Base-by-base conservation (phyloP, 805 yeast species). In the Kazachstania africana region DNA sequence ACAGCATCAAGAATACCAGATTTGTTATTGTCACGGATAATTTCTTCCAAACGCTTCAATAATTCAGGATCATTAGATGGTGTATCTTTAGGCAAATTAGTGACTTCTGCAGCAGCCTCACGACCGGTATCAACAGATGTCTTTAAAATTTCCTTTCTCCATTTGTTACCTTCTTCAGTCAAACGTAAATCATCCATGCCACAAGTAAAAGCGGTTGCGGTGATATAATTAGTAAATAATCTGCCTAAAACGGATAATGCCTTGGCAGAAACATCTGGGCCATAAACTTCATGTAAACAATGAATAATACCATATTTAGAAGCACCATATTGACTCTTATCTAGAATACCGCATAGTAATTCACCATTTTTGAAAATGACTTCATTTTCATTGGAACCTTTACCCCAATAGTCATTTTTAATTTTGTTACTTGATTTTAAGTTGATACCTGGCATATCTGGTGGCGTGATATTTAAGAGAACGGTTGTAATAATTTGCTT, bases 121-220 rank as follows among this genome's bases (percentile, higher is more conserved):
- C 88, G 71, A 51, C 98, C 99, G 36, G 75, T 77, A 47, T 80
- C 93, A 32, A 69, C 70, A 16, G 93, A 75, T 37, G 75, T 75
- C 43, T 72, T 63, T 55, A 93, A 68, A 39, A 91, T 81, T 37
- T 84, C 93, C 10, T 63, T 62, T 66, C 99, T 76, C 88, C 93
- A 77, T 37, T 66, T 50, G 56, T 93, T 87, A 53, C 99, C 99
- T 46, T 83, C 94, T 3, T 59, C 72, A 15, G 97, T 91, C 45
- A 93, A 69, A 55, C 94, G 74, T 57, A 91, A 68, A 64, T 91
- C 99, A 57, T 91, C 99, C 98, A 91, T 93, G 70, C 99, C 98
- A 76, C 99, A 91, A 6, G 98, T 91, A 54, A 91, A 82, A 1
- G 95, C 97, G 36, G 83, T 80, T 63, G 75, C 70, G 72, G 79